Base-by-base conservation (phyloP, 2,329 filamentous ascomycete genomes). In the Thielaviopsis euricoi region DNA sequence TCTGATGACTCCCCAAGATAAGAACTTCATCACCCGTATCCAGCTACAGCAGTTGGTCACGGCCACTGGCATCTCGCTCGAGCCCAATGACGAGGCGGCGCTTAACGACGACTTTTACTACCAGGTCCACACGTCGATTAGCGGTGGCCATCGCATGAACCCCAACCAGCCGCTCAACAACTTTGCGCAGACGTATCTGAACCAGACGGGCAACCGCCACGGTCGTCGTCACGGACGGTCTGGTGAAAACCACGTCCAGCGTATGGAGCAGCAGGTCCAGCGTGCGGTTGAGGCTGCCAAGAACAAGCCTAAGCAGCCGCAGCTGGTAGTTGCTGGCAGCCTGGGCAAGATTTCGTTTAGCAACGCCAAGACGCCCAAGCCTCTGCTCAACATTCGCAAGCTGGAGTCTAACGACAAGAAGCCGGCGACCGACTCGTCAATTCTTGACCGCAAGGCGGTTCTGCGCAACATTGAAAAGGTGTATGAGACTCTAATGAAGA, bases 221-320 rank as follows among this genome's bases (percentile, higher is more conserved):
- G 80, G 81, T 67, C 77, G 89, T 62, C 81, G 89, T 62, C 83
- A 93, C 64, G 82, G 84, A 61, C 81, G 89, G 60, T 88, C 86
- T 50, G 89, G 88, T 19, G 93, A 98, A 69, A 98, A 96, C 68
- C 93, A 98, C 67, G 88, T 97, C 74, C 93, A 97, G 69, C 85
- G 93, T 58, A 98, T 98, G 93, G 91, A 98, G 70, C 93, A 98
- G 71, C 93, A 98, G 70, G 94, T 98, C 13, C 91, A 96, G 69
- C 84, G 93, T 58, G 93, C 93, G 23, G 93, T 98, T 0, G 93
- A 98, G 67, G 93, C 93, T 0, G 93, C 93, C 56, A 98, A 97
- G 74, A 88, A 89, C 61, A 91, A 95, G 71, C 93, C 93, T 13
- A 98, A 98, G 76, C 96, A 95, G 67, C 95, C 94, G 66, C 90